Evolutionary conservation across 1,139 yeast genomes (phyloP).

Genomic region (Scheffersomyces parashehatae): DNA sequence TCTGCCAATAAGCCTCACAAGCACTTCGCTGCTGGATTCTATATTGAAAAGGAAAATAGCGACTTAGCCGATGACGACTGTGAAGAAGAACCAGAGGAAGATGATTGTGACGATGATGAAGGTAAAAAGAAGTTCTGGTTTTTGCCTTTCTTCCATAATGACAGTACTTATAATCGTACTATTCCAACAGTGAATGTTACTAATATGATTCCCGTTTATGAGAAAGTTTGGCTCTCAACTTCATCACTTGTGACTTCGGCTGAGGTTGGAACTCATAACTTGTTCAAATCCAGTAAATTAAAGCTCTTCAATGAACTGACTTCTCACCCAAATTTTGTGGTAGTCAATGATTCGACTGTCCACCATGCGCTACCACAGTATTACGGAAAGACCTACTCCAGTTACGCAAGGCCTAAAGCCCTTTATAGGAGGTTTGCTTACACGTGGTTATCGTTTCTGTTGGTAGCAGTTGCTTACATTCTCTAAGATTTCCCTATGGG

Average conservation of each 20-base stretch:
- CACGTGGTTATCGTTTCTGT: no score
- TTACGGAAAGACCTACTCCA: no score
- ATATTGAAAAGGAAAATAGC: background rate
- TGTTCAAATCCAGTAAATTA: conserved; percentile 4
- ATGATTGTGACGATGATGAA: conserved; percentile 6
- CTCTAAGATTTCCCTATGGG: no score
- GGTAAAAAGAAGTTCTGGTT: conserved; percentile 9
- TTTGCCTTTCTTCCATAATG: conserved; percentile 10
- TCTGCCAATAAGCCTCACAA: background rate
- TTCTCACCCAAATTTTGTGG: no score
- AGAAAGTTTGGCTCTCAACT: conserved; percentile 6
- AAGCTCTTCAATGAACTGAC: background rate
- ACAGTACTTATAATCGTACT: background rate
- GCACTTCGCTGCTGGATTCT: conserved; percentile 1
- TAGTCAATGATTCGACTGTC: no score
- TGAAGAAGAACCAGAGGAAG: conserved; percentile 9
- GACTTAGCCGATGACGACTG: conserved; percentile 1
- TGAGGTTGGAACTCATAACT: conserved; percentile 8
- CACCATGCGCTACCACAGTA: no score
- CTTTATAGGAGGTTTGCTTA: no score
- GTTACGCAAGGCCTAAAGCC: no score
- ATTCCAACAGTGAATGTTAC: background rate
- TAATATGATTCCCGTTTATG: background rate
- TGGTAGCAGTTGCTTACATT: no score
- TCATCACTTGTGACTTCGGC: conserved; percentile 7